Evolutionary conservation across 352 stramenopile genomes (phyloP).

Genomic region (Elongisporangium prolatum): DNA sequence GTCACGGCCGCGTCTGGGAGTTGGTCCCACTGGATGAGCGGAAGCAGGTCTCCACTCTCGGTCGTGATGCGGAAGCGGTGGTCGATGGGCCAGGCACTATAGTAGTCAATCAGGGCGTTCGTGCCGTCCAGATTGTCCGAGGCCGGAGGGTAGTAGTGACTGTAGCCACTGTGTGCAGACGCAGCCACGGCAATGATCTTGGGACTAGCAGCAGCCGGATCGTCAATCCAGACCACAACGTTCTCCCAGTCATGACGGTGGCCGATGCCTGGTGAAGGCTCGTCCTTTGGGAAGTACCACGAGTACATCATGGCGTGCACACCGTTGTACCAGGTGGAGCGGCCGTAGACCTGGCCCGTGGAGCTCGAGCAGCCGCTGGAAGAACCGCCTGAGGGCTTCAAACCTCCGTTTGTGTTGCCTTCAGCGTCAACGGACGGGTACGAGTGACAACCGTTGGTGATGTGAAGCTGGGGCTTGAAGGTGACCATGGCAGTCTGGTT

Average conservation of each 20-base stretch:
- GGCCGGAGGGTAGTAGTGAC: constrained; percentile 14
- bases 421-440: constrained; percentile 29
- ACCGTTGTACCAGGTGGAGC: constrained; percentile 13
- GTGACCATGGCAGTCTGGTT: constrained; percentile 19
- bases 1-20: constrained; percentile 10
- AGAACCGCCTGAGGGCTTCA: constrained; percentile 21
- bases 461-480: constrained; percentile 25
- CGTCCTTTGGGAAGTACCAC: constrained; percentile 42
- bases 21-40: constrained; percentile 21
- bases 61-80: constrained; percentile 13
- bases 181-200: constrained; percentile 12
- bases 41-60: constrained; percentile 9
- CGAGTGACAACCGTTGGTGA: constrained; percentile 27
- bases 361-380: constrained; percentile 5
- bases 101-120: constrained; percentile 16
- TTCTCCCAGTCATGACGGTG: constrained; percentile 34
- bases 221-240: constrained; percentile 36
- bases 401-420: constrained; percentile 20
- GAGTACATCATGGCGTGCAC: constrained; percentile 24
- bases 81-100: constrained; percentile 8
- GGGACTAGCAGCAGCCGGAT: constrained; percentile 10
- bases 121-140: constrained; percentile 15
- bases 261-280: constrained; percentile 18
- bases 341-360: constrained; percentile 14
- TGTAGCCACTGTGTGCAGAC: constrained; percentile 17